A percentile compares a stretch with the other conserved stretches of the same genome.
Evolutionary conservation across 164 flowering plant species (phyloP).

Genomic region (Macadamia integrifolia): DNA sequence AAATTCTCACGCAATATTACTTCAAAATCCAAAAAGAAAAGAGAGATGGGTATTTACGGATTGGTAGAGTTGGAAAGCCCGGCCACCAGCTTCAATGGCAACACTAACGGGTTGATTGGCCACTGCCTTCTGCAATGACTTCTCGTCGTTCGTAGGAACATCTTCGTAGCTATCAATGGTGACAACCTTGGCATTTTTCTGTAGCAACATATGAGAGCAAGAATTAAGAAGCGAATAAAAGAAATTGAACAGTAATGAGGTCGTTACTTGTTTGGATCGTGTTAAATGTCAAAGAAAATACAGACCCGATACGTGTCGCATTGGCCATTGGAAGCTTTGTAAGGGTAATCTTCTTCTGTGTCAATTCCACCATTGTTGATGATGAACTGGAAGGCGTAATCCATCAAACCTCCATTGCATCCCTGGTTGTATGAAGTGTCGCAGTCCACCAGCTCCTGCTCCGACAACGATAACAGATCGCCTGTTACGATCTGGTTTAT

Average conservation of each 20-base stretch:
- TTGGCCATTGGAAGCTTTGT: conserved; percentile 40
- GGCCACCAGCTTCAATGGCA: conserved; percentile 81
- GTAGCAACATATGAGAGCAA: conserved; percentile 16
- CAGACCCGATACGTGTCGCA: conserved; percentile 56
- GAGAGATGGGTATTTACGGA: conserved; percentile 13
- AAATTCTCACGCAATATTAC: neutral
- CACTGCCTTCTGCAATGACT: conserved; percentile 66
- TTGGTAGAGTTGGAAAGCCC: conserved; percentile 62
- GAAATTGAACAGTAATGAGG: neutral
- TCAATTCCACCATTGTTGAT: conserved; percentile 80
- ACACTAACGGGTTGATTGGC: conserved; percentile 72
- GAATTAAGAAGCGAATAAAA: neutral
- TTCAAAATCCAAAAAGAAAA: neutral
- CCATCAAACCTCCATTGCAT: conserved; percentile 91
- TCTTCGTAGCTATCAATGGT: conserved; percentile 71
- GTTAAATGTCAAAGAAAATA: neutral
- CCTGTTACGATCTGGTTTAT: conserved; percentile 67
- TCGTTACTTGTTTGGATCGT: too few species aligned
- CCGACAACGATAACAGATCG: conserved; percentile 59
- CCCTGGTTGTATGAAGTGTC: conserved; percentile 73
- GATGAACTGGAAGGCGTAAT: conserved; percentile 76
- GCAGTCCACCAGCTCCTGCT: conserved; percentile 86
- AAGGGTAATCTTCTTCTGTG: conserved; percentile 74
- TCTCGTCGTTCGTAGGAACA: conserved; percentile 61
- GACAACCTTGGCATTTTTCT: conserved; percentile 86